Conservation (phyloP, 2,329 filamentous ascomycete species). For the Fusarium foetens region DNA sequence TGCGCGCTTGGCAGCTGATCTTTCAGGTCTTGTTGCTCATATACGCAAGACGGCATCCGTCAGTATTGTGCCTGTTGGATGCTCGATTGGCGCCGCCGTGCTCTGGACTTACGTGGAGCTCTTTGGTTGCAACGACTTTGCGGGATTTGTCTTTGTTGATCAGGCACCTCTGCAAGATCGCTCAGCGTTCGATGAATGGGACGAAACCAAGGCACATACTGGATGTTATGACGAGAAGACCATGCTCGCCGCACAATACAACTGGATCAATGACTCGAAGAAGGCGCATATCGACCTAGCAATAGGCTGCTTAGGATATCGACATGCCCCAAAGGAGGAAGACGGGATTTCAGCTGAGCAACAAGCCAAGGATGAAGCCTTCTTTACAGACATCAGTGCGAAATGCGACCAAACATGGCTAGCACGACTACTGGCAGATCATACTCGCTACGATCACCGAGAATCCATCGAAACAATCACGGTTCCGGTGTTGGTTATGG, state of each 20-base stretch:
- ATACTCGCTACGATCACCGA: constrained; percentile 44
- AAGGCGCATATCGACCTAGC: constrained; percentile 40
- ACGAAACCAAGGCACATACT: constrained; percentile 37
- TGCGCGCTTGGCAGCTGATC: constrained; percentile 41
- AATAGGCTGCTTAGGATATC: constrained; percentile 41
- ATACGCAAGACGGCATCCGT: constrained; percentile 32
- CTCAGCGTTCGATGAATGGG: constrained; percentile 39
- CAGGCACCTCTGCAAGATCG: constrained; percentile 44
- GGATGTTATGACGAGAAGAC: constrained; percentile 43
- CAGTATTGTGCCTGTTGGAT: constrained; percentile 42
- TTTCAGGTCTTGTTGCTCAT: constrained; percentile 33
- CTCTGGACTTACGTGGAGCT: constrained; percentile 44
- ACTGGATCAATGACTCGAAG: constrained; percentile 40
- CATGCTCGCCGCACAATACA: constrained; percentile 37
- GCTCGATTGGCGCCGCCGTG: constrained; percentile 44
- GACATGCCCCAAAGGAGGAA: constrained; percentile 35
- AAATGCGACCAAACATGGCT: constrained; percentile 42
- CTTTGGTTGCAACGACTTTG: constrained; percentile 41
- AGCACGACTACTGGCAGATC: constrained; percentile 42
- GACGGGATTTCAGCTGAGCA: constrained; percentile 39
- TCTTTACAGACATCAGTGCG: constrained; percentile 43
- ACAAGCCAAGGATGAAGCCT: constrained; percentile 36
- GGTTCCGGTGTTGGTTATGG: constrained; percentile 43
- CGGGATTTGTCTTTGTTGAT: constrained; percentile 44
- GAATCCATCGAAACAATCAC: constrained; percentile 42